Evolutionary conservation across 176 grass and related monocot species (phyloP), one percentile per base, ranked within the genome.

Genomic region (Pharus latifolius): DNA sequence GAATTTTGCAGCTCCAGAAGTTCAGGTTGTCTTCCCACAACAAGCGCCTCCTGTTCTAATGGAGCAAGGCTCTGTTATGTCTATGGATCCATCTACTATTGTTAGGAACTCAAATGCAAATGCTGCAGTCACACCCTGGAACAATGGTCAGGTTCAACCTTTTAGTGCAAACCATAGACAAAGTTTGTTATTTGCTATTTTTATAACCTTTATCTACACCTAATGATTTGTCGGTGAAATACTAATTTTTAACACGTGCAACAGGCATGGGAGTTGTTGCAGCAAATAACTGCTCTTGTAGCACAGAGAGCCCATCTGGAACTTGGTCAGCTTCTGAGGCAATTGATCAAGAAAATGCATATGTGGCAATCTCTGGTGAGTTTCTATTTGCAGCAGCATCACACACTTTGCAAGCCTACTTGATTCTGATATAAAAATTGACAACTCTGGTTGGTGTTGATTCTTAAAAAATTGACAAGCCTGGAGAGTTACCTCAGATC

Each of bases 241-340:
- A 42, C 44, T 75, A n/a, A 72, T 19, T 60, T 70, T 56, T 60
- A 24, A 18, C 28, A 65, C 19, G 55, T 49, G 37, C 30, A 69
- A 37, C 55, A 65, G 65, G 61, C 53, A 57, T 57, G 41, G 74
- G 71, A 53, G 25, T 24, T 17, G 25, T 70, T 34, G 15, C 35
- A 16, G 30, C 60, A 24, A 83, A 87, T 81, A 90, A 85, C 49
- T 67, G 49, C 80, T 92, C 80, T 64, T 83, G 82, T 72, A 88
- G 84, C 71, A 69, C 74, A 67, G 64, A 74, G 45, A 88, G 94
- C 48, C 83, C 70, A 51, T 80, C 86, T 85, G 60, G 54, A 82
- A 61, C 33, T 60, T 79, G 78, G 69, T 38, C 70, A 63, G 63
- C 57, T 83, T 88, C 78, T 27, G 83, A 98, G 42, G 63, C 61